A percentile compares a stretch with the other conserved stretches of the same genome.
Evolutionary conservation across 208 protist genomes (phyloP).

Genomic region (Leishmania mexicana): DNA sequence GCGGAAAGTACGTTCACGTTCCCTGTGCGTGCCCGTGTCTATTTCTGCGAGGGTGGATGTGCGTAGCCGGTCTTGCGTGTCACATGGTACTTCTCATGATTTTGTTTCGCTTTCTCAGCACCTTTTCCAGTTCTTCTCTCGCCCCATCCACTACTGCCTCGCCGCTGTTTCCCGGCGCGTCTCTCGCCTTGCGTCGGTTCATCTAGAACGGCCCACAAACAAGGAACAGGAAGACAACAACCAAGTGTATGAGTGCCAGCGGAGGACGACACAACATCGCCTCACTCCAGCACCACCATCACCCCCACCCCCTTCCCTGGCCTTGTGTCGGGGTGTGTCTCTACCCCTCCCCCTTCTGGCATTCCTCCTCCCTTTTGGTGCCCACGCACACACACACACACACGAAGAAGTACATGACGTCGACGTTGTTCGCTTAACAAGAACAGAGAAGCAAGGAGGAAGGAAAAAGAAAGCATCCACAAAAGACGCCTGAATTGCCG

Average conservation of each 20-base stretch:
- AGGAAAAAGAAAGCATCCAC: not conserved
- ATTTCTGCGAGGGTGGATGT: not conserved
- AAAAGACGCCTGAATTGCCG: not conserved
- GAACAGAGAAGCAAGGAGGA: not conserved
- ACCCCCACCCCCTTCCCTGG: not conserved
- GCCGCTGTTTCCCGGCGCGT: not conserved
- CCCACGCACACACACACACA: not conserved
- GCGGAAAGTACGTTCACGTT: not conserved
- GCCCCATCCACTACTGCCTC: not conserved
- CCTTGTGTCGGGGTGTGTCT: not conserved
- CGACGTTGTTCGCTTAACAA: not conserved
- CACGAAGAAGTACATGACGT: too few relatives aligned
- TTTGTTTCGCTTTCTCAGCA: not conserved
- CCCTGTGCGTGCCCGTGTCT: not conserved
- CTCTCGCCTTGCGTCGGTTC: too few relatives aligned
- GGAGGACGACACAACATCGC: not conserved
- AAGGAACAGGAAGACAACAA: not conserved
- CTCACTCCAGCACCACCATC: not conserved
- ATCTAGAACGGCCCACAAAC: not conserved
- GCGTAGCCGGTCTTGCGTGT: not conserved
- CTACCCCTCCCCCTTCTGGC: not conserved
- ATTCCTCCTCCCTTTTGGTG: not conserved
- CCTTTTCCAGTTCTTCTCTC: not conserved
- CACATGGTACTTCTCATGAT: not conserved
- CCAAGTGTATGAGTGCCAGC: not conserved